Conservation (phyloP, 225 moss, liverwort and hornwort species). For the Marchantia polymorpha region DNA sequence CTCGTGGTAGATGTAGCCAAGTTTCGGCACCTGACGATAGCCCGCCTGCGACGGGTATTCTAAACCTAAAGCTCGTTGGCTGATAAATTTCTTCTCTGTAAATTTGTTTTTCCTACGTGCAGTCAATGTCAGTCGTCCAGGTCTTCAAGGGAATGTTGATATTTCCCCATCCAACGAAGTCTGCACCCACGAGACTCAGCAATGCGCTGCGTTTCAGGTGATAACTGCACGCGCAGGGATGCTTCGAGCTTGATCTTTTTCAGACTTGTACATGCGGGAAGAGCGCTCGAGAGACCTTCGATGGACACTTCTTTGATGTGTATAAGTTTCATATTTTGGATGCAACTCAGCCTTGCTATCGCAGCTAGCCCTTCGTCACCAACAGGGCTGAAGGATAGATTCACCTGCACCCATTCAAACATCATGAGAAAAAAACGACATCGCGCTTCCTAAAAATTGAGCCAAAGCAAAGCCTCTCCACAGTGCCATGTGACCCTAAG, state of each 20-base stretch:
- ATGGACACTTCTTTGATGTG: slow-evolving; percentile 50
- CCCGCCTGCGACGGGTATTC: no score
- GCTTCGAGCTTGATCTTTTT: slow-evolving; percentile 67
- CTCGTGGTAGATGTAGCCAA: no score
- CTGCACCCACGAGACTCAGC: slow-evolving; percentile 56
- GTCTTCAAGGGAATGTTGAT: not conserved
- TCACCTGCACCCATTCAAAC: slow-evolving; percentile 44
- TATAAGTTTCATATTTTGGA: slow-evolving; percentile 72
- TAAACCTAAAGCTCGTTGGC: not conserved
- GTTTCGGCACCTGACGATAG: no score
- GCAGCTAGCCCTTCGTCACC: slow-evolving; percentile 54
- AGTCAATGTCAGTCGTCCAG: not conserved
- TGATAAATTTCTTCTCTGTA: not conserved
- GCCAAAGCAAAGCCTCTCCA: no score
- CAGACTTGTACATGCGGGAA: slow-evolving; percentile 53
- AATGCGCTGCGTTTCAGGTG: slow-evolving; percentile 36
- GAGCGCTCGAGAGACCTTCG: slow-evolving; percentile 45
- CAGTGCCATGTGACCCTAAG: no score
- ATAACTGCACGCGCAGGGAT: slow-evolving; percentile 34
- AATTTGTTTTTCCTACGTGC: not conserved
- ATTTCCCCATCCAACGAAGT: slow-evolving; percentile 46
- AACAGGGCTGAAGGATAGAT: slow-evolving; percentile 60
- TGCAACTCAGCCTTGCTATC: slow-evolving; percentile 52
- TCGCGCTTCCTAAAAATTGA: no score
- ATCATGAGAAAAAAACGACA: no score